Evolutionary conservation across 441 rosid species (phyloP).

Genomic region (Pelargonium australe): DNA sequence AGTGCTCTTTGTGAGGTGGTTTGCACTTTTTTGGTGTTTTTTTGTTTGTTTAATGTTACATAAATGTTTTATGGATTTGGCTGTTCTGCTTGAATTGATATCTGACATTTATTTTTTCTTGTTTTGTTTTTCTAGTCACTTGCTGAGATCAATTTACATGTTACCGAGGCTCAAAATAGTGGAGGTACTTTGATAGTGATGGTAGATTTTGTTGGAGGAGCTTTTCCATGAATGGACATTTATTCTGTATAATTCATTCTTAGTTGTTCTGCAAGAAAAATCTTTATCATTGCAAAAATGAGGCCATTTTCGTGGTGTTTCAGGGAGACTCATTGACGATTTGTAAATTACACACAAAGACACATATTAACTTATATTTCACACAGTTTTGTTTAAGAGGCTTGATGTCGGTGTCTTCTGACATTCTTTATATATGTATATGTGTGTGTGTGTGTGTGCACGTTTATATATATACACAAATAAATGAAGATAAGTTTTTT

Average conservation of each 20-base stretch:
- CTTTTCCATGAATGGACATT: neutral
- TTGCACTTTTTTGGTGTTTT: constrained; percentile 19
- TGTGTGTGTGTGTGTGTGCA: neutral
- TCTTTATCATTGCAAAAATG: neutral
- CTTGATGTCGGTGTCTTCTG: neutral
- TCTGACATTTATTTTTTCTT: constrained; percentile 21
- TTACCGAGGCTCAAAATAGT: constrained; percentile 66
- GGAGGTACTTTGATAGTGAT: constrained; percentile 56
- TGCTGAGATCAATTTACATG: constrained; percentile 74
- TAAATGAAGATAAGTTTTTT: constrained; percentile 2
- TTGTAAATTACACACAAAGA: no score
- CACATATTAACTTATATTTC: neutral
- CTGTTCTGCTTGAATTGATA: constrained; percentile 4
- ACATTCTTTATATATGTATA: neutral
- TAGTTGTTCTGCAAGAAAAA: neutral
- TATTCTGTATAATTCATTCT: neutral
- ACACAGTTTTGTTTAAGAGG: neutral
- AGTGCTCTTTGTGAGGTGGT: constrained; percentile 84
- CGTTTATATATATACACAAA: no score
- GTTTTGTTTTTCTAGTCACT: constrained; percentile 63
- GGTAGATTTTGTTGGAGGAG: constrained; percentile 16
- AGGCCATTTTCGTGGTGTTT: constrained; percentile 2
- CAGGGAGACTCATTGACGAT: neutral
- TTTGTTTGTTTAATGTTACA: constrained; percentile 1
- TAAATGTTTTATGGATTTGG: constrained; percentile 12